Conservation (phyloP, 495 filamentous ascomycete genomes). For the Hypoxylon lenormandii region DNA sequence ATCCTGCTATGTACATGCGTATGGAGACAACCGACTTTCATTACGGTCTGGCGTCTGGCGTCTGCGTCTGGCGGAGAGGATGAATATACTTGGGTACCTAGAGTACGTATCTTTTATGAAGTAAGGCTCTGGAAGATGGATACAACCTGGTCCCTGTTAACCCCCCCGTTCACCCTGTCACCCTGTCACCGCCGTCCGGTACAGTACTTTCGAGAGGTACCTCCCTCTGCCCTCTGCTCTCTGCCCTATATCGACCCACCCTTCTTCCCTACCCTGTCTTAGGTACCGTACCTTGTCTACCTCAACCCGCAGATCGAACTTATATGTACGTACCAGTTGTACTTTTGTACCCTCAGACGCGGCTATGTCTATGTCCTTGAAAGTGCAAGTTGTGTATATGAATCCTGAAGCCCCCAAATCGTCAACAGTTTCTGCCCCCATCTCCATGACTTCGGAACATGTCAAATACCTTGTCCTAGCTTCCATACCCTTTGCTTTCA, state of each 20-base stretch:
- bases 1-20: too few species aligned
- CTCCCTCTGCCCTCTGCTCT: too few species aligned
- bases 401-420: slow-evolving; percentile 50
- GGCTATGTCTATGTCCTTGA: slow-evolving; percentile 31
- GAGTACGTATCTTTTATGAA: too few species aligned
- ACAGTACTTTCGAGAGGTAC: too few species aligned
- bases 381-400: slow-evolving; percentile 40
- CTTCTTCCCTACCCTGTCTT: neutral
- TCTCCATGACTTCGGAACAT: slow-evolving; percentile 38
- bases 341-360: slow-evolving; percentile 36
- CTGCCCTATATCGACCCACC: neutral
- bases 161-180: too few species aligned
- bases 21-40: too few species aligned
- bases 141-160: too few species aligned
- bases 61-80: too few species aligned
- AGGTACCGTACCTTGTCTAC: slow-evolving; percentile 1
- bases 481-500: slow-evolving; percentile 14
- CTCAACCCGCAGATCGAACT: slow-evolving; percentile 23
- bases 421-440: slow-evolving; percentile 49
- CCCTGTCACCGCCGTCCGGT: too few species aligned
- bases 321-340: slow-evolving; percentile 16
- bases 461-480: slow-evolving; percentile 21
- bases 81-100: too few species aligned
- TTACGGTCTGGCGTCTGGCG: too few species aligned
- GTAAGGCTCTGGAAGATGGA: too few species aligned